Evolutionary conservation across 2,329 filamentous ascomycete genomes (phyloP), one percentile per base, ranked within the genome.

Genomic region (Pseudocercospora ulei): DNA sequence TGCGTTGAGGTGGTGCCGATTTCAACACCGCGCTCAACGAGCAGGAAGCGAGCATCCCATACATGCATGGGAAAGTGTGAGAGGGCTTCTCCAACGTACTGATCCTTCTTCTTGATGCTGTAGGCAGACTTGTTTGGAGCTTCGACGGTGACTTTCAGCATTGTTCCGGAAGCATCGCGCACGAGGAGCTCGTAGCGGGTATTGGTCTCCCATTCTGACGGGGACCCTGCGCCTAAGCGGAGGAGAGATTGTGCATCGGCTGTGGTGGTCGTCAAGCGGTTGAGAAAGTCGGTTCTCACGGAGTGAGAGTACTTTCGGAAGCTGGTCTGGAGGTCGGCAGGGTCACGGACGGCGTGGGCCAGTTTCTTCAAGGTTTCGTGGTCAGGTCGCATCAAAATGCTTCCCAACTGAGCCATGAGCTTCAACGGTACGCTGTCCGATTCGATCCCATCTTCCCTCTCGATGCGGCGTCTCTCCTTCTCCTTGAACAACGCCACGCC

Each of bases 51-150:
- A n/a, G 44, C 41, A 31, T 51, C 48, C 41, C 41, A 51, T 16
- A 51, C 48, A 20, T 47, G 41, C 13, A 40, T 24, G 7, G 41
- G 38, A 25, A 35, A 47, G 29, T 51, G 48, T 1, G 38, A 37
- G 20, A 16, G 41, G 3, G 43, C 43, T 16, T 45, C 43, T 12
- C 29, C 40, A 9, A 44, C 11, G 7, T 36, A 19, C 16, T 27
- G 18, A n/a, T 46, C 45, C 13, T 26, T 36, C 14, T 27, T 34
- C 38, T 38, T 41, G 28, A 50, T 17, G 11, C 16, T 37, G 36
- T 39, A 43, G 4, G 13, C 20, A 17, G 16, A 34, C 28, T 41
- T 37, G 7, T 38, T 29, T 4, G 7, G 20, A 11, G 23, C 18
- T n/a, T 38, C 28, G n/a, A 48, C 17, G 13, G 24, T 35, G 23